Evolutionary conservation across 139 green algal genomes (phyloP).

Genomic region (Chlorella vulgaris): DNA sequence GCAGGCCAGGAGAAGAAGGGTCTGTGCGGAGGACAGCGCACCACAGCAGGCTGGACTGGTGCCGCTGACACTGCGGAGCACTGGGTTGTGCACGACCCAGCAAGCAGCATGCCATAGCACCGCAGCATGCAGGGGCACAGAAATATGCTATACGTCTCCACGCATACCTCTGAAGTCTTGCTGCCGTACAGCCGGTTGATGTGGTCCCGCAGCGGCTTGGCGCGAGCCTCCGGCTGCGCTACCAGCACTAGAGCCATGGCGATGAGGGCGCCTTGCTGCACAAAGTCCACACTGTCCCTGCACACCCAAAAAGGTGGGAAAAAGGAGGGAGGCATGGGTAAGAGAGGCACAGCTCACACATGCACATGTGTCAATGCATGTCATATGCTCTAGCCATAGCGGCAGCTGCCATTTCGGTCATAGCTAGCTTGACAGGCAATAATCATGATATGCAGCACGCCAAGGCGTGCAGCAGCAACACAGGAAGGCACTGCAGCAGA

Average conservation of each 20-base stretch:
- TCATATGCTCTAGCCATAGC: too few species aligned
- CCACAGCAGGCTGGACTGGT: too few species aligned
- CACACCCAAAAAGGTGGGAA: not conserved
- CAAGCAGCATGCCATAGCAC: too few species aligned
- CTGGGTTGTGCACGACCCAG: too few species aligned
- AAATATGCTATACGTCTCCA: not conserved
- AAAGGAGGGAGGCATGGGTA: not conserved
- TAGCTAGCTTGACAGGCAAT: not conserved
- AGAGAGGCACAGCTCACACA: too few species aligned
- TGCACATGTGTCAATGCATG: too few species aligned
- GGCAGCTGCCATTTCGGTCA: too few species aligned
- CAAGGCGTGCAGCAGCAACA: not conserved
- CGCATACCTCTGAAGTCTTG: slow-evolving; percentile 94
- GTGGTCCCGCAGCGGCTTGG: slow-evolving; percentile 65
- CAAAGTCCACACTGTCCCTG: slow-evolving; percentile 89
- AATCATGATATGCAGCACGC: not conserved
- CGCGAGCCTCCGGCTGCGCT: slow-evolving; percentile 79
- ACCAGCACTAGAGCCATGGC: slow-evolving; percentile 92
- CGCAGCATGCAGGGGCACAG: too few species aligned
- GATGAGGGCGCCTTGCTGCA: slow-evolving; percentile 93
- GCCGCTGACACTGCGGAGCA: too few species aligned
- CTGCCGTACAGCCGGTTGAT: slow-evolving; percentile 86
- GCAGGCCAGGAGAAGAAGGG: too few species aligned
- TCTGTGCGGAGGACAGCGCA: too few species aligned
- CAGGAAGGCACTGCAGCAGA: not conserved